phyloP scores from a whole-genome alignment of 1,139 yeast species.

The Blastobotrys indianensis region DNA sequence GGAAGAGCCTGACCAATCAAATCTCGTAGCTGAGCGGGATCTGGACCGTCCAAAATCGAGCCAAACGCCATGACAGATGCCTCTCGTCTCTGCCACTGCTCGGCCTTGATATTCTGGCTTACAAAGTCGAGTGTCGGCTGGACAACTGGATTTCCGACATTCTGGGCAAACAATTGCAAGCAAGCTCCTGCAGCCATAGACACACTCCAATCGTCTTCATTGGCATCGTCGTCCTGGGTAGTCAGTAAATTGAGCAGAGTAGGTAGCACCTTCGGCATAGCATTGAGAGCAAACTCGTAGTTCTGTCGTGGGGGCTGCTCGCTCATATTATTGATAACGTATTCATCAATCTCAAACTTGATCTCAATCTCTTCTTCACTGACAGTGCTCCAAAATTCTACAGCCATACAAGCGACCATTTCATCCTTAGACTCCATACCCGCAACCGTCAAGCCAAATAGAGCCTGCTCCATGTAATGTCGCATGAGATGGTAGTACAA shows the following conservation, averaged over 20 bases:
- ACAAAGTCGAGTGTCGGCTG: slow-evolving; percentile 82
- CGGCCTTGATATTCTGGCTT: slow-evolving; percentile 55
- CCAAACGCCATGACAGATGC: slow-evolving; percentile 99
- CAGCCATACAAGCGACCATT: slow-evolving; percentile 95
- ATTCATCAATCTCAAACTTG: slow-evolving; percentile 37
- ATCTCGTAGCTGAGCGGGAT: slow-evolving; percentile 56
- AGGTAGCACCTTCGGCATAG: slow-evolving; percentile 81
- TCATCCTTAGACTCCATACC: slow-evolving; percentile 90
- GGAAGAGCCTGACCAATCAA: slow-evolving; percentile 76
- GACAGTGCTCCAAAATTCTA: slow-evolving; percentile 96
- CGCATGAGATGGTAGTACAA: slow-evolving; percentile 85
- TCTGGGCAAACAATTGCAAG: slow-evolving; percentile 85
- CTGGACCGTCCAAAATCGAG: slow-evolving; percentile 93
- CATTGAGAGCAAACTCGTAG: slow-evolving; percentile 75
- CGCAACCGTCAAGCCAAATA: slow-evolving; percentile 79
- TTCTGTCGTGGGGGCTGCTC: slow-evolving; percentile 30
- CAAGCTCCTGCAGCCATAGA: slow-evolving; percentile 99
- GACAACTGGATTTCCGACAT: slow-evolving; percentile 79
- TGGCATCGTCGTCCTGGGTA: slow-evolving; percentile 72
- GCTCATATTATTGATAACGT: slow-evolving; percentile 2
- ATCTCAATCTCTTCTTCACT: slow-evolving; percentile 94
- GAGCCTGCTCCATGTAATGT: slow-evolving; percentile 94
- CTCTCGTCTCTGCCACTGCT: slow-evolving; percentile 83
- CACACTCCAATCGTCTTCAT: slow-evolving; percentile 94
- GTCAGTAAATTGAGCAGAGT: slow-evolving; percentile 73